Conservation (phyloP, 345 rosid genomes). For the Raphanus sativus region DNA sequence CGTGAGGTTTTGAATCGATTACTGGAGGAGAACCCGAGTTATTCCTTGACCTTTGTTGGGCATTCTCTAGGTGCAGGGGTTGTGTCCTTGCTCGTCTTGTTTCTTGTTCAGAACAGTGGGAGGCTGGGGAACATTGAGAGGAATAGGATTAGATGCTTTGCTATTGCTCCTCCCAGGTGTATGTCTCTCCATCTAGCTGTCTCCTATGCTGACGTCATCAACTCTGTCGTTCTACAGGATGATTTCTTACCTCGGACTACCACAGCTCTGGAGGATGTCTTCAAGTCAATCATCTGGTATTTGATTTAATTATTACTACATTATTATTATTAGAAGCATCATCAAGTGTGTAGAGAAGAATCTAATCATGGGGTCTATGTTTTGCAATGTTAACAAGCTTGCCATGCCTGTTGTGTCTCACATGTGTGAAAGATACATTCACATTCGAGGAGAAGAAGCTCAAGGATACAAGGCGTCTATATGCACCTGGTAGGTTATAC, state of each 20-base stretch:
- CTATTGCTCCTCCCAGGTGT: conserved; percentile 90
- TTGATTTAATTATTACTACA: too few species aligned
- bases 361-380: conserved; percentile 21
- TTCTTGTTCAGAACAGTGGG: conserved; percentile 56
- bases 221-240: conserved; percentile 92
- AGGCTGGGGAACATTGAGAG: conserved; percentile 73
- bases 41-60: conserved; percentile 80
- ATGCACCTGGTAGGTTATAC: conserved; percentile 93
- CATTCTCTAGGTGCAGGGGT: conserved; percentile 93
- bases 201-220: conserved; percentile 82
- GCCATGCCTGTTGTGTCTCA: conserved; percentile 83
- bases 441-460: conserved; percentile 77
- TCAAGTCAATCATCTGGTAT: conserved; percentile 85
- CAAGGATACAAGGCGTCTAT: conserved; percentile 79
- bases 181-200: conserved; percentile 90
- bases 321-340: too few species aligned
- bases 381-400: conserved; percentile 46
- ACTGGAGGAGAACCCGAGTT: conserved; percentile 57
- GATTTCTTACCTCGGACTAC: conserved; percentile 95
- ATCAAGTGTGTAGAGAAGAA: conserved; percentile 14
- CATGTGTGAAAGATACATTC: conserved; percentile 94
- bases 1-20: conserved; percentile 56
- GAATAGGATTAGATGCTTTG: conserved; percentile 78
- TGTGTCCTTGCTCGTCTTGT: conserved; percentile 62
- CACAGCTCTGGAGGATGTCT: conserved; percentile 73